A percentile compares a stretch with the other conserved stretches of the same genome.
Evolutionary conservation across 768 basidiomycete genomes (phyloP).

Genomic region (Tylopilus sp.): DNA sequence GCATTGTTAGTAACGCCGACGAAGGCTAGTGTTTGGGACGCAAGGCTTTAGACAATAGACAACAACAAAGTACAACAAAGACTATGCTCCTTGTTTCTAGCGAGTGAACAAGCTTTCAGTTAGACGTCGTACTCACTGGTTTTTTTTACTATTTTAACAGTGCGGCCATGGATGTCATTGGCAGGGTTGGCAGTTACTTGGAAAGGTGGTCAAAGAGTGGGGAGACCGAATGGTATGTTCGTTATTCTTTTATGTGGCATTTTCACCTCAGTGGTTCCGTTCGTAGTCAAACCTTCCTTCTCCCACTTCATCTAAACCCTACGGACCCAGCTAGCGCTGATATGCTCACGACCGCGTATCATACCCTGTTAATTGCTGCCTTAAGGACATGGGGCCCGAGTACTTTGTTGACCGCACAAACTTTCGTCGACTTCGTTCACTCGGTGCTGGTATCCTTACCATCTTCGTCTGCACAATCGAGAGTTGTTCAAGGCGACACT

Average conservation of each 20-base stretch:
- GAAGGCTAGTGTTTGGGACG: conserved; percentile 23
- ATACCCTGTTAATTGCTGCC: conserved; percentile 60
- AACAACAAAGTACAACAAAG: conserved; percentile 28
- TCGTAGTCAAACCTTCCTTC: conserved; percentile 58
- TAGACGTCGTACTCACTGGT: conserved; percentile 12
- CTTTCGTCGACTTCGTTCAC: conserved; percentile 61
- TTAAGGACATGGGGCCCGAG: conserved; percentile 55
- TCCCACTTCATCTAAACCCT: conserved; percentile 57
- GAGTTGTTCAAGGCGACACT: conserved; percentile 38
- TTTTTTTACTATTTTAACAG: conserved; percentile 8
- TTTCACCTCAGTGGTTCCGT: conserved; percentile 13
- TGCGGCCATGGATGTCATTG: conserved; percentile 56
- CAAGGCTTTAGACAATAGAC: conserved; percentile 23
- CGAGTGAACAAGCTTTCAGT: conserved; percentile 12
- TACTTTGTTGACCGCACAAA: conserved; percentile 43
- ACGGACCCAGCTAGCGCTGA: conserved; percentile 51
- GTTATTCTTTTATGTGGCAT: conserved; percentile 14
- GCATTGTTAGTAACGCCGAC: no score
- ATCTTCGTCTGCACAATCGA: conserved; percentile 49
- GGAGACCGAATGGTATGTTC: conserved; percentile 57
- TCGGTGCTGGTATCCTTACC: conserved; percentile 60
- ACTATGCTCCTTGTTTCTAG: conserved; percentile 21
- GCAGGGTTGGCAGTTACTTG: conserved; percentile 47
- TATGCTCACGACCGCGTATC: conserved; percentile 62
- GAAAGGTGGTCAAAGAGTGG: conserved; percentile 57